These are phyloP conservation scores for Pyrus hybrid DNA, from an alignment of 331 rosid species.

Conservation along the genomic window DNA sequence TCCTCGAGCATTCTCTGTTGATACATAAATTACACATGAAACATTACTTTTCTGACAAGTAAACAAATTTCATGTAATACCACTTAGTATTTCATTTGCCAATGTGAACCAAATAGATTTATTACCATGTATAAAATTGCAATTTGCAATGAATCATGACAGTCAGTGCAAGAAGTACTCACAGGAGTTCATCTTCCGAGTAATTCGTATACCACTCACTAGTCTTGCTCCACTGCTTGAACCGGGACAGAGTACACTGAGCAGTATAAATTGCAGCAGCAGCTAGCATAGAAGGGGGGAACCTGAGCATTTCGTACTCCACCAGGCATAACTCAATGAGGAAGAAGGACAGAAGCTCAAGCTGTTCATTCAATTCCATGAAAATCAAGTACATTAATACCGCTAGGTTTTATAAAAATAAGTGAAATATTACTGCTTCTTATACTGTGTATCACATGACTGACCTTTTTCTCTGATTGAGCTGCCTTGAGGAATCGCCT, in stretches of 20 bases:
- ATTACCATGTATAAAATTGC: neutral
- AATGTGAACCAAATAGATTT: neutral
- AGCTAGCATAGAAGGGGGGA: constrained; percentile 65
- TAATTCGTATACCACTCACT: constrained; percentile 57
- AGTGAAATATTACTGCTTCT: neutral
- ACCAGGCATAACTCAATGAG: constrained; percentile 72
- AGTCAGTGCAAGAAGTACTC: constrained; percentile 21
- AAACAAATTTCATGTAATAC: neutral
- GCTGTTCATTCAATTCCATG: constrained; percentile 37
- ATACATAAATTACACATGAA: neutral
- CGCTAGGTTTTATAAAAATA: too few relatives aligned
- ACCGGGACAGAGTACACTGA: constrained; percentile 40
- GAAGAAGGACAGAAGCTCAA: constrained; percentile 69
- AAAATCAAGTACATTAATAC: neutral
- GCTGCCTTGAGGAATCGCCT: constrained; percentile 74
- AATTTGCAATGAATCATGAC: neutral
- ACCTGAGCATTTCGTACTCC: constrained; percentile 64
- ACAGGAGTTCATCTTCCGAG: constrained; percentile 63
- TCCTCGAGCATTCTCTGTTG: constrained; percentile 63
- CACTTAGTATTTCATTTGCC: neutral
- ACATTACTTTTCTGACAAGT: neutral
- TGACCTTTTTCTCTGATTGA: constrained; percentile 51
- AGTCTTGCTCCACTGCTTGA: constrained; percentile 68
- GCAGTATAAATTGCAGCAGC: constrained; percentile 85
- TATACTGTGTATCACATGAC: neutral